A percentile compares a stretch with the other conserved stretches of the same genome.
phyloP scores from a whole-genome alignment of 2,329 filamentous ascomycete species.

The Alternaria postmessia region DNA sequence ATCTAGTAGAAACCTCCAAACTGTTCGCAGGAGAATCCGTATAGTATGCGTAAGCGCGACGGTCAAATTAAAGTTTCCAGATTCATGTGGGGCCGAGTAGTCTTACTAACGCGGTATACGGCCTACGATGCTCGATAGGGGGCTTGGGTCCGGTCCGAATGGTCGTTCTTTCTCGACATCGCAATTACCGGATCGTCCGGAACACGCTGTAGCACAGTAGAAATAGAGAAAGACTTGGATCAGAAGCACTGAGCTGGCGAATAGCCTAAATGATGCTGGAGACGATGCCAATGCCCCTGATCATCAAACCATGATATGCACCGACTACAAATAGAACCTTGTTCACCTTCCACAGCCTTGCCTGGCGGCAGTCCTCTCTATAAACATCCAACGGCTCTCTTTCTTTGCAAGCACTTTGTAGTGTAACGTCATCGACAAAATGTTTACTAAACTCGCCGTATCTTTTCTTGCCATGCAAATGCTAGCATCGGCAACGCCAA shows the following conservation, averaged over 20 bases:
- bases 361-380: neutral
- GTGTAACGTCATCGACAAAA: neutral
- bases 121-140: neutral
- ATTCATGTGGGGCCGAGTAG: neutral
- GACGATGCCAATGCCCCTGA: neutral
- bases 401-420: neutral
- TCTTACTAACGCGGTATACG: neutral
- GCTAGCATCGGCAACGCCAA: conserved; percentile 10
- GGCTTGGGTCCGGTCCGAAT: conserved; percentile 8
- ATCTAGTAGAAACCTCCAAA: neutral
- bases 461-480: conserved; percentile 10
- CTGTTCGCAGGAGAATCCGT: neutral
- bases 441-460: conserved; percentile 1
- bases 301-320: conserved; percentile 1
- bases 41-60: neutral
- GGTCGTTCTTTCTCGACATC: neutral
- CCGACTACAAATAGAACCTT: conserved; percentile 3
- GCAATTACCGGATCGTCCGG: conserved; percentile 8
- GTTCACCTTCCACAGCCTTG: neutral
- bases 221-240: neutral
- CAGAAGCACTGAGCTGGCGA: conserved; percentile 1
- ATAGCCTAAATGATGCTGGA: neutral
- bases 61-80: neutral
- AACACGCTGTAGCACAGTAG: neutral
- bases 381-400: neutral